These are phyloP conservation scores for Fraxinus latifolia DNA, from an alignment of 305 asterid species.

Conservation along the genomic window DNA sequence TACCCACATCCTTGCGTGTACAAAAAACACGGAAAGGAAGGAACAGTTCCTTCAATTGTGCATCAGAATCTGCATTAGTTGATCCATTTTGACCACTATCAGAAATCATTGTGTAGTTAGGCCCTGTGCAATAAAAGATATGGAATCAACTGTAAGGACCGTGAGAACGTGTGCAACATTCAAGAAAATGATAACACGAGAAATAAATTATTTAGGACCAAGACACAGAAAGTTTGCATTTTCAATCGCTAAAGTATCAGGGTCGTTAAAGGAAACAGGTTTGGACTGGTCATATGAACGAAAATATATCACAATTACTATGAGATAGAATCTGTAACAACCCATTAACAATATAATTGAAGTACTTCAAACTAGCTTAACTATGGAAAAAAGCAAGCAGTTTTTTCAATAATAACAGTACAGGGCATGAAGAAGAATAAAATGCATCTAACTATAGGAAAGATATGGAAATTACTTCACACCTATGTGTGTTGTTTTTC, in stretches of 20 bases:
- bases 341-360: neutral
- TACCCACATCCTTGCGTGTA: conserved; percentile 62
- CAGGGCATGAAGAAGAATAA: neutral
- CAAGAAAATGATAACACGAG: neutral
- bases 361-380: neutral
- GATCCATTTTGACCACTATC: conserved; percentile 32
- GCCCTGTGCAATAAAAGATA: conserved; percentile 33
- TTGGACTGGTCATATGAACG: neutral
- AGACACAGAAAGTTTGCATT: neutral
- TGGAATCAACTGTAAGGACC: neutral
- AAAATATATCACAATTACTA: neutral
- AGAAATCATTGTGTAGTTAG: conserved; percentile 26
- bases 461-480: neutral
- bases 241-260: neutral
- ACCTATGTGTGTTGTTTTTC: neutral
- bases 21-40: conserved; percentile 73
- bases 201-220: neutral
- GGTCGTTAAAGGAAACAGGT: neutral
- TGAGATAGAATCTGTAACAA: neutral
- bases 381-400: neutral
- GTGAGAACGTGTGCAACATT: neutral
- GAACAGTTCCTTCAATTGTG: conserved; percentile 51
- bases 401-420: neutral
- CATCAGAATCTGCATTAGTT: conserved; percentile 29
- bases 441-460: neutral